Evolutionary conservation across 345 rosid species (phyloP).

Genomic region (Eucalyptus pumila): DNA sequence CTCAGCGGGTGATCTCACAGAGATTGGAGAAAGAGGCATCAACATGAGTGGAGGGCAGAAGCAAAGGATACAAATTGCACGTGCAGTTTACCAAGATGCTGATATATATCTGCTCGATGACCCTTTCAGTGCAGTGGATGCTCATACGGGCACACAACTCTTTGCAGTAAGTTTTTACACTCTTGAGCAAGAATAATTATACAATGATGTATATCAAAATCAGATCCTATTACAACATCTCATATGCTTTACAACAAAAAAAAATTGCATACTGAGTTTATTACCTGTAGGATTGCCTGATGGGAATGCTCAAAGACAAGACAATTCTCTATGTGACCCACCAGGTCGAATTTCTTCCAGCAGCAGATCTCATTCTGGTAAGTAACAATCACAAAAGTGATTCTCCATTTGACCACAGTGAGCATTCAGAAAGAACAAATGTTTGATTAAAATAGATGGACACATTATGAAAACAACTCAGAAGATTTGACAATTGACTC

Average conservation of each 20-base stretch:
- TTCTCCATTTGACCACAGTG: background rate
- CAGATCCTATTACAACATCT: background rate
- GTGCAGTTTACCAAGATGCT: slow-evolving; percentile 88
- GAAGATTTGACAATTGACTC: background rate
- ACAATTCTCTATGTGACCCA: slow-evolving; percentile 82
- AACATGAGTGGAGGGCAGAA: slow-evolving; percentile 99
- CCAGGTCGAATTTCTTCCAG: slow-evolving; percentile 97
- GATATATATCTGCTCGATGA: slow-evolving; percentile 89
- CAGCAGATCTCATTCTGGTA: slow-evolving; percentile 92
- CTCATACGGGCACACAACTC: slow-evolving; percentile 88
- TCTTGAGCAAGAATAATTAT: background rate
- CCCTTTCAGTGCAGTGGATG: slow-evolving; percentile 97
- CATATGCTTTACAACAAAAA: background rate
- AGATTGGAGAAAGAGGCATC: slow-evolving; percentile 95
- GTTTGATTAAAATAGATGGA: background rate
- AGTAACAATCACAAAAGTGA: slow-evolving; percentile 4
- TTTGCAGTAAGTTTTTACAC: slow-evolving; percentile 31
- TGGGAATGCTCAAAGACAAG: slow-evolving; percentile 73
- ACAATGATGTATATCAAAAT: background rate
- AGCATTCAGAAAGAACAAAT: background rate
- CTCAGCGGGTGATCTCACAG: slow-evolving; percentile 71
- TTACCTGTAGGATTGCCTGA: slow-evolving; percentile 61
- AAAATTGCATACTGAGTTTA: background rate
- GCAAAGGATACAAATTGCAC: slow-evolving; percentile 90
- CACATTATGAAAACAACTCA: background rate